A percentile compares a stretch with the other conserved stretches of the same genome.
Evolutionary conservation across 257 asterid genomes (phyloP).

Genomic region (Solanum acaule): DNA sequence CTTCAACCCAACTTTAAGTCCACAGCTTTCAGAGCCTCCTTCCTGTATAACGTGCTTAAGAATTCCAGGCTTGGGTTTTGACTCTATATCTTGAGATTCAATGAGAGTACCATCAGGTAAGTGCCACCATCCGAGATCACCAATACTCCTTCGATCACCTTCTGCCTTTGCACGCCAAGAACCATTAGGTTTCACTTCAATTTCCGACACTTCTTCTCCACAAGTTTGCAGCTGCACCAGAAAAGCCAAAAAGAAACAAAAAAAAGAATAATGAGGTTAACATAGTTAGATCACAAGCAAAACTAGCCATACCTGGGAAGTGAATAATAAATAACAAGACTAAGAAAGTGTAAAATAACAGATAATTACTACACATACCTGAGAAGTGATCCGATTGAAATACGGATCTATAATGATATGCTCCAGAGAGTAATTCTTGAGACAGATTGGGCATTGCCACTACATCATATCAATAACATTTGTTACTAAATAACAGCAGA

Average conservation of each 20-base stretch:
- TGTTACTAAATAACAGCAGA: slow-evolving; percentile 2
- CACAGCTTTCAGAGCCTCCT: slow-evolving; percentile 59
- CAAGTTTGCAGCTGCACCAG: slow-evolving; percentile 46
- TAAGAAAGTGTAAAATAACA: not conserved
- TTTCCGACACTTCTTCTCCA: slow-evolving; percentile 71
- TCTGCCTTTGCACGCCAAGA: slow-evolving; percentile 96
- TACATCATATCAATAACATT: slow-evolving; percentile 34
- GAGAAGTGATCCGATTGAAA: slow-evolving; percentile 64
- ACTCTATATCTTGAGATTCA: slow-evolving; percentile 41
- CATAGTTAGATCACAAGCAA: not conserved
- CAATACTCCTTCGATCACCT: slow-evolving; percentile 56
- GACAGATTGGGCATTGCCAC: slow-evolving; percentile 99
- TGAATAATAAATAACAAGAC: not conserved
- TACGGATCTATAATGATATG: slow-evolving; percentile 82
- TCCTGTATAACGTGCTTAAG: slow-evolving; percentile 56
- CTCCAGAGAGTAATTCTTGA: slow-evolving; percentile 86
- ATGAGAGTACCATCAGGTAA: slow-evolving; percentile 70
- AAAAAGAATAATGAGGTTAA: not conserved
- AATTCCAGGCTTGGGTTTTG: slow-evolving; percentile 47
- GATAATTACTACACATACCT: slow-evolving; percentile 37
- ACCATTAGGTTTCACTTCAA: slow-evolving; percentile 96
- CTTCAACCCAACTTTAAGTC: slow-evolving; percentile 61
- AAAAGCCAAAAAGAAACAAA: not conserved
- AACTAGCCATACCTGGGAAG: not conserved
- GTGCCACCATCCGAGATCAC: slow-evolving; percentile 88